These are phyloP conservation scores for Corylus americana DNA, from an alignment of 306 rosid species.

Conservation along the genomic window DNA sequence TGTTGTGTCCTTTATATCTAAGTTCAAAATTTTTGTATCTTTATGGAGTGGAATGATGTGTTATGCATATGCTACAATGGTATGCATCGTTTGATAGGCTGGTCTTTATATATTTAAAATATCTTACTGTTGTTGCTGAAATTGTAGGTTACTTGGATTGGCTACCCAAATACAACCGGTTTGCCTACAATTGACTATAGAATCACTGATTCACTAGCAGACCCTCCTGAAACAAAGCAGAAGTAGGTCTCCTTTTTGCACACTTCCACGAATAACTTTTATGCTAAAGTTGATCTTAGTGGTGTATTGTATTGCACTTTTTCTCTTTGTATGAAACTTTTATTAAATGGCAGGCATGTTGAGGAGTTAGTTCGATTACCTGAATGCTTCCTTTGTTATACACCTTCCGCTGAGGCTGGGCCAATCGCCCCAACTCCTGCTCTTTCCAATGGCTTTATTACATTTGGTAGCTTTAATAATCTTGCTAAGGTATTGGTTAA, in stretches of 20 bases:
- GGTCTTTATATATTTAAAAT: slow-evolving; percentile 13
- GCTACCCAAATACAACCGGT: slow-evolving; percentile 98
- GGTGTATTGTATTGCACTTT: slow-evolving; percentile 5
- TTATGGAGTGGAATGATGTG: background rate
- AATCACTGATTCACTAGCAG: slow-evolving; percentile 91
- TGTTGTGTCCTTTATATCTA: background rate
- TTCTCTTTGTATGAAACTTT: slow-evolving; percentile 13
- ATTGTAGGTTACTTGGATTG: slow-evolving; percentile 95
- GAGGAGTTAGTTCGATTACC: slow-evolving; percentile 93
- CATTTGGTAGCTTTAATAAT: slow-evolving; percentile 98
- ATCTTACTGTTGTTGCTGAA: slow-evolving; percentile 25
- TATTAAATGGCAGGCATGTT: slow-evolving; percentile 65
- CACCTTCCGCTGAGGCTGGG: slow-evolving; percentile 97
- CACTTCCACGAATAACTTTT: slow-evolving; percentile 32
- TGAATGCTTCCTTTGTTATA: slow-evolving; percentile 87
- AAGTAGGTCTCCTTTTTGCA: slow-evolving; percentile 53
- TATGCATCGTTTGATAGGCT: background rate
- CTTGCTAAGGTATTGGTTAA: slow-evolving; percentile 82
- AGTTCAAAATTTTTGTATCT: background rate
- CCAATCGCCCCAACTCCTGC: slow-evolving; percentile 87
- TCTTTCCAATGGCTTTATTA: slow-evolving; percentile 87
- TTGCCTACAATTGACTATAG: slow-evolving; percentile 95
- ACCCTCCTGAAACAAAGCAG: slow-evolving; percentile 83
- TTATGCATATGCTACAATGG: background rate
- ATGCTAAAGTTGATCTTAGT: slow-evolving; percentile 20